Evolutionary conservation across 1,139 yeast species (phyloP).

Genomic region (Torulaspora globosa): DNA sequence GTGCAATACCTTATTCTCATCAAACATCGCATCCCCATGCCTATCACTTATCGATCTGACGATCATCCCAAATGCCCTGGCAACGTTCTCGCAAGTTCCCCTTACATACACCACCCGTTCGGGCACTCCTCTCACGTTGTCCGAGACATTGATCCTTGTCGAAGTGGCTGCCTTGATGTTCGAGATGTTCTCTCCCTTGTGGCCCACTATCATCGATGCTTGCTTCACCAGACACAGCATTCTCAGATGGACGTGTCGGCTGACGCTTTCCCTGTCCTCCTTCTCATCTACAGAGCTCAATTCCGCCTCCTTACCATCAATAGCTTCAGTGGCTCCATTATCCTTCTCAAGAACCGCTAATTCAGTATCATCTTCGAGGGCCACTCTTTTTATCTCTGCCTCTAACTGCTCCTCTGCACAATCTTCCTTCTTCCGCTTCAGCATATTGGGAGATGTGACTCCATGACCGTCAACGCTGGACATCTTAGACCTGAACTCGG

Average conservation of each 20-base stretch:
- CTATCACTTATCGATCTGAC: slow-evolving; percentile 63
- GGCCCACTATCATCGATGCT: slow-evolving; percentile 72
- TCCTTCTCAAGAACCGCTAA: slow-evolving; percentile 1
- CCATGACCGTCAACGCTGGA: slow-evolving; percentile 13
- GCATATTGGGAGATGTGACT: slow-evolving; percentile 36
- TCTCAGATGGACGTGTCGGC: slow-evolving; percentile 58
- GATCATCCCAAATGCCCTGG: slow-evolving; percentile 76
- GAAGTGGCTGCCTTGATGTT: slow-evolving; percentile 62
- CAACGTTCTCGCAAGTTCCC: slow-evolving; percentile 77
- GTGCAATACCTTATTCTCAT: slow-evolving; percentile 45
- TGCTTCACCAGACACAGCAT: slow-evolving; percentile 77
- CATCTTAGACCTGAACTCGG: slow-evolving; percentile 5
- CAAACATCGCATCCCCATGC: slow-evolving; percentile 47
- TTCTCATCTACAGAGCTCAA: slow-evolving; percentile 1
- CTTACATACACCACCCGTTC: slow-evolving; percentile 74
- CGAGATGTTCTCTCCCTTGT: slow-evolving; percentile 67
- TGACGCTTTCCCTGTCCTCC: slow-evolving; percentile 9
- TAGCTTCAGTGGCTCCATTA: slow-evolving; percentile 13
- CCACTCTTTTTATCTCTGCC: slow-evolving; percentile 55
- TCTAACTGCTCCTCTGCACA: slow-evolving; percentile 34
- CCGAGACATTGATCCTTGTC: slow-evolving; percentile 73
- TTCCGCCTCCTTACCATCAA: slow-evolving; percentile 13
- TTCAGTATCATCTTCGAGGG: slow-evolving; percentile 48
- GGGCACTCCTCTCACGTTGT: slow-evolving; percentile 65
- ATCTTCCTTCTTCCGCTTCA: slow-evolving; percentile 71